Evolutionary conservation across 1,284 basidiomycete species (phyloP).

Genomic region (Ganoderma resinaceum): DNA sequence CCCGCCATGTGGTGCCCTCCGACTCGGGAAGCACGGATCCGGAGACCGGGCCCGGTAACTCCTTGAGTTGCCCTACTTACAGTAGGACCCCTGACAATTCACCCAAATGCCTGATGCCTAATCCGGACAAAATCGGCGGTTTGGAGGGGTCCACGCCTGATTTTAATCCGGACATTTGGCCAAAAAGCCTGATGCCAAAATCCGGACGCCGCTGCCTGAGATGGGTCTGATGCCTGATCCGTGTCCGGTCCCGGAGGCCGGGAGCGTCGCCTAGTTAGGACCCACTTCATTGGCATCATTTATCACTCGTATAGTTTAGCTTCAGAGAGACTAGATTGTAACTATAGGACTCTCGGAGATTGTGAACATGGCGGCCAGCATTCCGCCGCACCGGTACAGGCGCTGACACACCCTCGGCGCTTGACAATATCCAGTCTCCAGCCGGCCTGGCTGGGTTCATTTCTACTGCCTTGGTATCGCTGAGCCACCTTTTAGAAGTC

Average conservation of each 20-base stretch:
- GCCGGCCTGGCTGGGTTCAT: too few species aligned
- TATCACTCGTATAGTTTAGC: too few species aligned
- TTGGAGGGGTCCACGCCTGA: not conserved
- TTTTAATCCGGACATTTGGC: not conserved
- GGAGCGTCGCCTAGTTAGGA: not conserved
- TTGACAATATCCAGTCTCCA: too few species aligned
- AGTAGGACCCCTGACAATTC: not conserved
- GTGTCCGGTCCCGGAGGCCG: not conserved
- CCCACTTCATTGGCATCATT: not conserved
- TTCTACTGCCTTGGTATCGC: too few species aligned
- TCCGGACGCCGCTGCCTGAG: not conserved
- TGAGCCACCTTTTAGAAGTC: too few species aligned
- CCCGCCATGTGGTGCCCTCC: not conserved
- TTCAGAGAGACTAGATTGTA: too few species aligned
- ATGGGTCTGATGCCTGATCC: not conserved
- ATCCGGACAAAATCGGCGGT: not conserved
- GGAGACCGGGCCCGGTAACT: not conserved
- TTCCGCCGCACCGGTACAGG: too few species aligned
- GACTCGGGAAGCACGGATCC: not conserved
- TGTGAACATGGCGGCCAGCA: too few species aligned
- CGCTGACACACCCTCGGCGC: too few species aligned
- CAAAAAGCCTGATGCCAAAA: not conserved
- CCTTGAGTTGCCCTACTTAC: not conserved
- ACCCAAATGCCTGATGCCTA: not conserved
- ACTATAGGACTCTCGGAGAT: too few species aligned